Conservation (phyloP, 306 rosid species). For the Amphicarpaea edgeworthii region DNA sequence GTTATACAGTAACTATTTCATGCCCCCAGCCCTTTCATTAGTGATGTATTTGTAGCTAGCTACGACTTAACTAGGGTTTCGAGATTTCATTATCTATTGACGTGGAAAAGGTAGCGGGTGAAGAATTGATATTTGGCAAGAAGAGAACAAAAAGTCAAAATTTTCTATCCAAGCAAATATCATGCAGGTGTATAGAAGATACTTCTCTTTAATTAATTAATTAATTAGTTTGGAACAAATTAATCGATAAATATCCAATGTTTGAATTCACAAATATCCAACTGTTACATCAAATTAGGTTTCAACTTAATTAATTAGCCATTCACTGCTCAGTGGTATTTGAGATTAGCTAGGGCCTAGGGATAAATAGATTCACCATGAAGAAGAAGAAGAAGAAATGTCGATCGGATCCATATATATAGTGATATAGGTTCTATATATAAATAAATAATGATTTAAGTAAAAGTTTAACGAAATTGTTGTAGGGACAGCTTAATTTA, state of each 20-base stretch:
- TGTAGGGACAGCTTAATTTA: no score
- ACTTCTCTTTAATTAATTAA: neutral
- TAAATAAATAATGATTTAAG: no score
- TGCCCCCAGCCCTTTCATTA: neutral
- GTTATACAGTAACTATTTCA: no score
- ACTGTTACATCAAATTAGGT: constrained; percentile 1
- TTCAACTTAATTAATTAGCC: neutral
- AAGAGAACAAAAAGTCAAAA: constrained; percentile 9
- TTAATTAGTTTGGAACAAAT: constrained; percentile 1
- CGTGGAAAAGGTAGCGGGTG: neutral
- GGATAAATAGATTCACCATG: neutral
- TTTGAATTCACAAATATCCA: neutral
- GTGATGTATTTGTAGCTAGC: neutral
- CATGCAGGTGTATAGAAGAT: neutral
- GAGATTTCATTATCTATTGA: neutral
- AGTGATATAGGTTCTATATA: no score
- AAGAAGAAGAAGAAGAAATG: no score
- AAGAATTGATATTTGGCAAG: neutral
- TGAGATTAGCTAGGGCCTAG: neutral
- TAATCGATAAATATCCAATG: constrained; percentile 1
- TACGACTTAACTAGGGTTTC: neutral
- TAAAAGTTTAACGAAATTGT: no score
- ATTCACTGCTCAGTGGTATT: neutral
- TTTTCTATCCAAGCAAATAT: neutral
- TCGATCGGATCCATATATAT: no score